Conservation (phyloP, 768 basidiomycete genomes). For the Daedalea quercina region DNA sequence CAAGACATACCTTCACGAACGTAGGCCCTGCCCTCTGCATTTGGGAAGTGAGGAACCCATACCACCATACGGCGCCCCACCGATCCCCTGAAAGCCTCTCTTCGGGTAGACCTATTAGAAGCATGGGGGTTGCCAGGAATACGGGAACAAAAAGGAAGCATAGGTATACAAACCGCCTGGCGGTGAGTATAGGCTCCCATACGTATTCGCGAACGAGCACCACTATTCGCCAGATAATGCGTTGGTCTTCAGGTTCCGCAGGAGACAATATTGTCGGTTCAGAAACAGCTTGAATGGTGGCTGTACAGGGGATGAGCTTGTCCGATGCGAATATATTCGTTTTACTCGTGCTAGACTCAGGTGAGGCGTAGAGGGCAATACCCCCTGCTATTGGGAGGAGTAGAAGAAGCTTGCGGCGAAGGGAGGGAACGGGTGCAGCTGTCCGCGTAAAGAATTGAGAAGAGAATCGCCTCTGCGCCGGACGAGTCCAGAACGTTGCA, state of each 20-base stretch:
- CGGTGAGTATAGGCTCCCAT: constrained; percentile 83
- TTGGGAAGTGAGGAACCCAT: constrained; percentile 73
- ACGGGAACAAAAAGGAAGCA: constrained; percentile 84
- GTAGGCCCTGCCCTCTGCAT: constrained; percentile 97
- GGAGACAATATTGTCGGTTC: constrained; percentile 55
- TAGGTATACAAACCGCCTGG: constrained; percentile 76
- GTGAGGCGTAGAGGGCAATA: constrained; percentile 40
- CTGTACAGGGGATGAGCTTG: constrained; percentile 38
- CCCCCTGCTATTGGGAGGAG: constrained; percentile 52
- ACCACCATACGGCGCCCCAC: constrained; percentile 98
- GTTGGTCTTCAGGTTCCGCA: constrained; percentile 45
- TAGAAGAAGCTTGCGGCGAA: constrained; percentile 37
- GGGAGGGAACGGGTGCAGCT: constrained; percentile 22
- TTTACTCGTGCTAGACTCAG: constrained; percentile 29
- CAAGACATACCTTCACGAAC: constrained; percentile 82
- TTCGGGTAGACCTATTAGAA: constrained; percentile 59
- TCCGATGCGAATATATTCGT: constrained; percentile 46
- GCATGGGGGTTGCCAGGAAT: constrained; percentile 75
- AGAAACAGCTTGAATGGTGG: constrained; percentile 7
- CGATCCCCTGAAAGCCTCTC: constrained; percentile 59
- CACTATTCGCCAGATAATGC: constrained; percentile 38
- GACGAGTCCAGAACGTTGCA: constrained; percentile 18
- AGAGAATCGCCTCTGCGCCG: constrained; percentile 10
- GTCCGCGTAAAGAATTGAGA: constrained; percentile 29
- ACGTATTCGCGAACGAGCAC: constrained; percentile 49